A percentile compares a stretch with the other conserved stretches of the same genome.
Evolutionary conservation across 305 asterid genomes (phyloP).

Genomic region (Solanum hybrid): DNA sequence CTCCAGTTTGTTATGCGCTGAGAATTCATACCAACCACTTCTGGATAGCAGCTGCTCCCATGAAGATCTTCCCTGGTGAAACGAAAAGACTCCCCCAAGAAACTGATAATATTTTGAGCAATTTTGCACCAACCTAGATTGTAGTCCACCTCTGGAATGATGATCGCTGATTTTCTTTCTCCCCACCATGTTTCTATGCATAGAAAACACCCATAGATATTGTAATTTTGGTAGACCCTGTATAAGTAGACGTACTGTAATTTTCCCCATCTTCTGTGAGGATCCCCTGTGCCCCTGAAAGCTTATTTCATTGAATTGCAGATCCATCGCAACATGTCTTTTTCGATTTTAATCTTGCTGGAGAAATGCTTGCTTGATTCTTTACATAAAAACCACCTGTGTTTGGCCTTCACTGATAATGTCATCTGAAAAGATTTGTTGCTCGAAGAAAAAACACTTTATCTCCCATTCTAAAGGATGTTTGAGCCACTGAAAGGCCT

Average conservation of each 20-base stretch:
- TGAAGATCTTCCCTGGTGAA: too few species aligned
- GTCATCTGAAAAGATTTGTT: background rate
- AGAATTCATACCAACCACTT: background rate
- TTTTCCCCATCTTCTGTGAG: background rate
- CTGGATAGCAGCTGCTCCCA: background rate
- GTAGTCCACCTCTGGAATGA: background rate
- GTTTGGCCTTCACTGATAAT: background rate
- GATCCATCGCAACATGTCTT: background rate
- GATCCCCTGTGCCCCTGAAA: background rate
- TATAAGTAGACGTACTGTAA: background rate
- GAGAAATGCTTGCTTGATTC: background rate
- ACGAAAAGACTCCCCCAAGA: background rate
- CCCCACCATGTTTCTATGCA: background rate
- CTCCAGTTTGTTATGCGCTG: background rate
- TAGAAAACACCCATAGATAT: background rate
- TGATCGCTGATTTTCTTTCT: background rate
- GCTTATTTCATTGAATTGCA: background rate
- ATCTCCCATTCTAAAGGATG: background rate
- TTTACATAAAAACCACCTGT: background rate
- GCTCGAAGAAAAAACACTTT: background rate
- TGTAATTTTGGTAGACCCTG: background rate
- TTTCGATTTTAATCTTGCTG: background rate
- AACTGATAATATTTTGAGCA: background rate
- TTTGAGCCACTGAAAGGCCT: background rate
- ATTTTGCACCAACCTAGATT: background rate